Conservation (phyloP, 371 early-diverging fungal species). For the Haplosporangium sp. region DNA sequence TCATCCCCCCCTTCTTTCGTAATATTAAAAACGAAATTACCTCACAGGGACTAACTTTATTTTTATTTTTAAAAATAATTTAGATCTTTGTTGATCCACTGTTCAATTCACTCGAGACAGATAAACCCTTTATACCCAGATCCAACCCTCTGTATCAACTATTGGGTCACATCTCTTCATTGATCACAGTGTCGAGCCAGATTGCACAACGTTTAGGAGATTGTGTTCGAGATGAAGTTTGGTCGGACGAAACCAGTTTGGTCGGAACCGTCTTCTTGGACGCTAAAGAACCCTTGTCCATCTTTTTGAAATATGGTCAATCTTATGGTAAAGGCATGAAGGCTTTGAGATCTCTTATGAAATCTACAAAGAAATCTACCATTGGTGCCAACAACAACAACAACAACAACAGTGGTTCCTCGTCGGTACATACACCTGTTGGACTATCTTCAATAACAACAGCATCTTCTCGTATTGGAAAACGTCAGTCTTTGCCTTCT, state of each 20-base stretch:
- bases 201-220: conserved; percentile 28
- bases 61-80: not conserved
- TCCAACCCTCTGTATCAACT: conserved; percentile 48
- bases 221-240: conserved; percentile 49
- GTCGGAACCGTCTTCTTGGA: conserved; percentile 51
- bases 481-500: conserved; percentile 38
- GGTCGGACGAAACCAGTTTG: conserved; percentile 44
- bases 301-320: conserved; percentile 54
- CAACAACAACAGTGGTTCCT: not conserved
- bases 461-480: conserved; percentile 29
- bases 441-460: not conserved
- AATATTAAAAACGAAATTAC: not conserved
- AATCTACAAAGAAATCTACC: conserved; percentile 34
- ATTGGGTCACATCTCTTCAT: conserved; percentile 30
- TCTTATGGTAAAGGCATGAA: conserved; percentile 56
- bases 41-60: not conserved
- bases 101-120: conserved; percentile 35
- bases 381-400: not conserved
- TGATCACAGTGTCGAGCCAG: conserved; percentile 37
- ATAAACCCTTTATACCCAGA: conserved; percentile 51
- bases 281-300: conserved; percentile 45
- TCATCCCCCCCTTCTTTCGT: too few species aligned
- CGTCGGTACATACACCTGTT: too few species aligned
- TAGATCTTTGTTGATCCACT: conserved; percentile 51
- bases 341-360: conserved; percentile 43